Base-by-base conservation (phyloP, 768 basidiomycete species). In the Panaeolus papilionaceus region DNA sequence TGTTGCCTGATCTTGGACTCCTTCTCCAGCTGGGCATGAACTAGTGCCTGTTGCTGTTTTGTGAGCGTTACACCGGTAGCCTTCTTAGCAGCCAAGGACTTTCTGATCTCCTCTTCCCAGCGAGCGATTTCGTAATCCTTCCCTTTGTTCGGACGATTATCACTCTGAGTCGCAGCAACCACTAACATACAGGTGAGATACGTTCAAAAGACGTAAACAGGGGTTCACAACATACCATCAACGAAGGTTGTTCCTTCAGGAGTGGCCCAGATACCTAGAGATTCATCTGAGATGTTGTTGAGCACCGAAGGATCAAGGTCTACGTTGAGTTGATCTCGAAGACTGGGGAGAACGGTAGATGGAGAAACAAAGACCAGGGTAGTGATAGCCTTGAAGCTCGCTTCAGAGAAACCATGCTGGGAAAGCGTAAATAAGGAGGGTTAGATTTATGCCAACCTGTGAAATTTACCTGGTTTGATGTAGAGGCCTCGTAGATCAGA, bases 41-140 rank as follows among this genome's bases (percentile, higher is more conserved):
- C 87, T n/a, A 94, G 84, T 0, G 88, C 90, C 68, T 92, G 89
- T 67, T 98, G 94, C 67, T 92, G 90, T 75, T 95, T 98, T 1
- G 93, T 93, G 18, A 98, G 77, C 1, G 82, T 81, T 6, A 79
- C 80, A 1, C 82, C 71, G 1, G 83, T 78, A 10, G 87, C 85
- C 76, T 93, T 94, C 81, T 98, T 98, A 65, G 80, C 87, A 6
- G 93, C 93, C 0, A 98, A 82, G 0, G 91, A 88, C 71, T 93
- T 90, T 10, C 96, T 88, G n/a, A 97, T 82, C 68, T 99, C 96
- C 33, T 90, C 92, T 69, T 99, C 98, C 97, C 97, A 99, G 73
- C 94, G 91, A 18, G 94, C 92, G 14, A 97, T 92, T 40, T 94
- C 94, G 5, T 92, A 88, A 67, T 90, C 92, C 72, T 98, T 98